Evolutionary conservation across 2,329 filamentous ascomycete species (phyloP).

Genomic region (Phoma sp.): DNA sequence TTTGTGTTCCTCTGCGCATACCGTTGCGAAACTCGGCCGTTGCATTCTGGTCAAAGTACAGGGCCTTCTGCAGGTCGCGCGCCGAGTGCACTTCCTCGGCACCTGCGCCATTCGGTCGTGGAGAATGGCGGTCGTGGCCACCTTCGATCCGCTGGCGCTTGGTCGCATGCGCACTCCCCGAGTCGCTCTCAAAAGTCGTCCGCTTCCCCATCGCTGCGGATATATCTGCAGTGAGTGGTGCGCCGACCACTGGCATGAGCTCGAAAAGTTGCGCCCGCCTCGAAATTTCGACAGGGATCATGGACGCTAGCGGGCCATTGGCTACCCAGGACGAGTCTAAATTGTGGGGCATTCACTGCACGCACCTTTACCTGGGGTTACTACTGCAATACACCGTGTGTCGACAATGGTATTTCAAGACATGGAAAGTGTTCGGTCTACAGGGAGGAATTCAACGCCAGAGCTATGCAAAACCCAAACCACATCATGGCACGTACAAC

Average conservation of each 20-base stretch:
- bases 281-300: conserved; percentile 16
- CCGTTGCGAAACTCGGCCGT: conserved; percentile 39
- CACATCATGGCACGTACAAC: conserved; percentile 77
- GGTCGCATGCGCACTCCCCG: conserved; percentile 30
- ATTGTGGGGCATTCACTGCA: neutral
- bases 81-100: conserved; percentile 43
- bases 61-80: conserved; percentile 45
- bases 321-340: conserved; percentile 1
- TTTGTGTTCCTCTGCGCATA: conserved; percentile 11
- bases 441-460: neutral
- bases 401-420: neutral
- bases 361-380: too few species aligned
- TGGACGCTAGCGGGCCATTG: neutral
- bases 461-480: neutral
- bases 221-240: conserved; percentile 9
- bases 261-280: conserved; percentile 11
- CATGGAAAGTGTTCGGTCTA: neutral
- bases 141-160: conserved; percentile 44
- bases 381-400: neutral
- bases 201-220: conserved; percentile 40
- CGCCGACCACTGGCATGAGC: conserved; percentile 8
- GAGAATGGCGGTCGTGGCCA: conserved; percentile 33
- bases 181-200: conserved; percentile 40
- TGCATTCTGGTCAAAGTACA: conserved; percentile 47
- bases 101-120: conserved; percentile 23